phyloP scores from a whole-genome alignment of 257 asterid species.

The Eustoma russellianum region DNA sequence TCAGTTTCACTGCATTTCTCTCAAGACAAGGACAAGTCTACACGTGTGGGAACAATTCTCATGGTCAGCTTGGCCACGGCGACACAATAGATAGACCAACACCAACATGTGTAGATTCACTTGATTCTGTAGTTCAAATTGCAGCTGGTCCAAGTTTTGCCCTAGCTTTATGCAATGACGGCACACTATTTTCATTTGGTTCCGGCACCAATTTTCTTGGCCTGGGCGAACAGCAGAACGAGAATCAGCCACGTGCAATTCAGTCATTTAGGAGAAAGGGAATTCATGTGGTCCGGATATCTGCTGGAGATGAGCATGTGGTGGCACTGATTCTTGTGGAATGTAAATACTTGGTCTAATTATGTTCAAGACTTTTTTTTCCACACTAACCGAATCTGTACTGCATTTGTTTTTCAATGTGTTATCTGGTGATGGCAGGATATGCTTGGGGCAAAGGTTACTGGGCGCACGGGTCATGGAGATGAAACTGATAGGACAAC shows the following conservation, averaged over 20 bases:
- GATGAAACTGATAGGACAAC: slow-evolving; percentile 74
- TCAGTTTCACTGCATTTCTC: slow-evolving; percentile 75
- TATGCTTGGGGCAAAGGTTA: slow-evolving; percentile 93
- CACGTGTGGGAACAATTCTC: slow-evolving; percentile 63
- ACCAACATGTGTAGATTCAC: slow-evolving; percentile 49
- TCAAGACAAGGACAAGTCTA: slow-evolving; percentile 62
- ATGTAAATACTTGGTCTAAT: slow-evolving; percentile 27
- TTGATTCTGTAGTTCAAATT: slow-evolving; percentile 45
- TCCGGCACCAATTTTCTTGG: slow-evolving; percentile 80
- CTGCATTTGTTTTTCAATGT: background rate
- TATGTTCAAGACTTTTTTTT: background rate
- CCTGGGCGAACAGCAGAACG: slow-evolving; percentile 79
- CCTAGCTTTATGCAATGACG: slow-evolving; percentile 55
- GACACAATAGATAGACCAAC: slow-evolving; percentile 54
- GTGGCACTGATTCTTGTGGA: slow-evolving; percentile 88
- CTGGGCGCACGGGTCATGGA: slow-evolving; percentile 88
- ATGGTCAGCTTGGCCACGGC: slow-evolving; percentile 86
- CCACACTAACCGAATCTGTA: background rate
- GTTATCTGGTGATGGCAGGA: slow-evolving; percentile 27
- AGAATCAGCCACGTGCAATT: slow-evolving; percentile 54
- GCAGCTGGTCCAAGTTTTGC: slow-evolving; percentile 70
- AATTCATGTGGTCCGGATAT: slow-evolving; percentile 48
- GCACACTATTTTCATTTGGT: slow-evolving; percentile 71
- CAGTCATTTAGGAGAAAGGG: slow-evolving; percentile 56
- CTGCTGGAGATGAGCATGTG: slow-evolving; percentile 86